Evolutionary conservation across 2,329 filamentous ascomycete genomes (phyloP).

Genomic region (Hymenoscyphus linearis): DNA sequence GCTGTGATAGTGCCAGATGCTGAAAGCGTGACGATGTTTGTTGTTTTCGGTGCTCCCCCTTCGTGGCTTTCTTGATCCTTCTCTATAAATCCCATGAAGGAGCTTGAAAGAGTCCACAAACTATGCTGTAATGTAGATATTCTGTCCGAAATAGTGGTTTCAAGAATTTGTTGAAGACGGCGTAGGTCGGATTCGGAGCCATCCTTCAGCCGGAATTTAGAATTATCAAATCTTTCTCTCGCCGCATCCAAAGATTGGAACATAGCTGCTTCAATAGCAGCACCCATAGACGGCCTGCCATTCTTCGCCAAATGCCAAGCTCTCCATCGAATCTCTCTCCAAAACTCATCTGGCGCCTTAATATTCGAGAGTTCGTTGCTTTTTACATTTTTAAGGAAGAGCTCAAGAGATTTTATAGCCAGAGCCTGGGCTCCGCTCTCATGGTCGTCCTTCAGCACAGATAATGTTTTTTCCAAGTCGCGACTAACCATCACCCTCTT

Average conservation of each 20-base stretch:
- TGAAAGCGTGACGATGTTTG: constrained; percentile 53
- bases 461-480: constrained; percentile 42
- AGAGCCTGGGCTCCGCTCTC: constrained; percentile 55
- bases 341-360: constrained; percentile 41
- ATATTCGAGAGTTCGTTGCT: constrained; percentile 29
- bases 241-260: constrained; percentile 39
- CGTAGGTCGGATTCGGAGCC: neutral
- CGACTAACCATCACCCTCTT: constrained; percentile 46
- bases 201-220: neutral
- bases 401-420: constrained; percentile 46
- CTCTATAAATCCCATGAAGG: constrained; percentile 13
- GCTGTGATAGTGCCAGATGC: constrained; percentile 55
- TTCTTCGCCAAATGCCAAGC: constrained; percentile 63
- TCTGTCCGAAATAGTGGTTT: constrained; percentile 23
- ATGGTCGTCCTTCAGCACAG: constrained; percentile 48
- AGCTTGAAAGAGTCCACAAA: constrained; percentile 5
- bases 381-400: constrained; percentile 43
- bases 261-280: constrained; percentile 49
- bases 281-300: constrained; percentile 61
- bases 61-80: constrained; percentile 7
- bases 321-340: constrained; percentile 48
- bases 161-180: neutral
- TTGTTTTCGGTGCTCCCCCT: neutral
- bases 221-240: neutral
- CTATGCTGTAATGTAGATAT: constrained; percentile 12